These are phyloP conservation scores for Hibiscus mutabilis DNA, from an alignment of 345 rosid species.

Conservation along the genomic window DNA sequence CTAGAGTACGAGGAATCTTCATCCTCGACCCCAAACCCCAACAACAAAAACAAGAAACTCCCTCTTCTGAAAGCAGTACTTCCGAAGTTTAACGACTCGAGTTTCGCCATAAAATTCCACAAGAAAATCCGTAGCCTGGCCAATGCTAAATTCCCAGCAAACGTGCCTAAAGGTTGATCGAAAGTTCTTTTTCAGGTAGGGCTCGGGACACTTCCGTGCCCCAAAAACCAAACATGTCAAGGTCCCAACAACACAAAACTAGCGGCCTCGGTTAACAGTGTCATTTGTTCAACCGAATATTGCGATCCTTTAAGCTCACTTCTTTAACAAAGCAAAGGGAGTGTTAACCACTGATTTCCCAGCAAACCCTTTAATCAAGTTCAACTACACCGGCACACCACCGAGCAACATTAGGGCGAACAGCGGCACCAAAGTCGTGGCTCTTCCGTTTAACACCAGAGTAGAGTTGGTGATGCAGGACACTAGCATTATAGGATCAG, in stretches of 20 bases:
- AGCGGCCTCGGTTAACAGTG: constrained; percentile 39
- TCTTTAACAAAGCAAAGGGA: constrained; percentile 36
- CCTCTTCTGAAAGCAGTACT: constrained; percentile 30
- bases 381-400: constrained; percentile 50
- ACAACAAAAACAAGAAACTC: constrained; percentile 21
- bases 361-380: constrained; percentile 34
- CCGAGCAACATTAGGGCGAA: constrained; percentile 29
- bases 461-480: constrained; percentile 53
- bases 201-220: constrained; percentile 36
- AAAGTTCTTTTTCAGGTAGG: constrained; percentile 47
- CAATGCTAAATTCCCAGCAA: constrained; percentile 35
- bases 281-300: constrained; percentile 37
- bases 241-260: constrained; percentile 43
- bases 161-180: constrained; percentile 36
- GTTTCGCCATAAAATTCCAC: constrained; percentile 27
- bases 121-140: constrained; percentile 38
- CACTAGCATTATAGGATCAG: constrained; percentile 39
- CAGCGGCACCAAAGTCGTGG: constrained; percentile 40
- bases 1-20: constrained; percentile 29
- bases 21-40: constrained; percentile 4
- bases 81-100: constrained; percentile 40
- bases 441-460: constrained; percentile 28
- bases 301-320: constrained; percentile 45
- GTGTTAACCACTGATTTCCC: constrained; percentile 44
- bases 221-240: constrained; percentile 32